A percentile compares a stretch with the other conserved stretches of the same genome.
phyloP scores from a whole-genome alignment of 1,284 basidiomycete species.

The Singerocomus inundabilis region DNA sequence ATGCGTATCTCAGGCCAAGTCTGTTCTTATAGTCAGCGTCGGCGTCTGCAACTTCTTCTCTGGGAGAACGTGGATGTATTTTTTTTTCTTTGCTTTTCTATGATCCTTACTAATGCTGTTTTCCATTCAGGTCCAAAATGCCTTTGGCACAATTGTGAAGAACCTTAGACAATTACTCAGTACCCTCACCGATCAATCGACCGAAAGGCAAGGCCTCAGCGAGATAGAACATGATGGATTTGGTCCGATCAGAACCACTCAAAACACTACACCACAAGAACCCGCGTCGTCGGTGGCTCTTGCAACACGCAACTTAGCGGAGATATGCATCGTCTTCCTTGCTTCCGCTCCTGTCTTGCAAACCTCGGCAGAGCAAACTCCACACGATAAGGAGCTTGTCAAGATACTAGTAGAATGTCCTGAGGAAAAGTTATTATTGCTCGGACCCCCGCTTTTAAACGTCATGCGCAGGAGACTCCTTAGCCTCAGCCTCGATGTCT shows the following conservation, averaged over 20 bases:
- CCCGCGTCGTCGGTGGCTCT: constrained; percentile 4
- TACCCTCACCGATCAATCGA: constrained; percentile 25
- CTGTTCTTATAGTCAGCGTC: constrained; percentile 21
- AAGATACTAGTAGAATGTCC: constrained; percentile 56
- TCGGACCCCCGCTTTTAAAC: constrained; percentile 57
- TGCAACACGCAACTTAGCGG: constrained; percentile 36
- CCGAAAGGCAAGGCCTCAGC: constrained; percentile 17
- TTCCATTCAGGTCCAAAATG: constrained; percentile 51
- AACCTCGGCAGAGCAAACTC: constrained; percentile 52
- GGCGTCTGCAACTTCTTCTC: constrained; percentile 45
- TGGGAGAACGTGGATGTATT: constrained; percentile 65
- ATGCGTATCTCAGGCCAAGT: constrained; percentile 8
- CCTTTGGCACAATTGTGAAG: constrained; percentile 40
- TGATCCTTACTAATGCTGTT: background rate
- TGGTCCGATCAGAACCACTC: constrained; percentile 51
- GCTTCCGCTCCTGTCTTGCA: constrained; percentile 60
- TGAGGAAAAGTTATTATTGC: constrained; percentile 51
- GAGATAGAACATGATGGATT: constrained; percentile 64
- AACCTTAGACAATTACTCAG: constrained; percentile 42
- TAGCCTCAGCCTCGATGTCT: constrained; percentile 47
- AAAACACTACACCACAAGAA: constrained; percentile 27
- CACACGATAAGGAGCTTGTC: constrained; percentile 63
- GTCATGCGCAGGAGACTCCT: constrained; percentile 57
- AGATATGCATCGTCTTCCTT: constrained; percentile 54
- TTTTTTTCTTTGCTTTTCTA: background rate